Base-by-base conservation (phyloP, 768 basidiomycete species). In the Mycena leptocephala region DNA sequence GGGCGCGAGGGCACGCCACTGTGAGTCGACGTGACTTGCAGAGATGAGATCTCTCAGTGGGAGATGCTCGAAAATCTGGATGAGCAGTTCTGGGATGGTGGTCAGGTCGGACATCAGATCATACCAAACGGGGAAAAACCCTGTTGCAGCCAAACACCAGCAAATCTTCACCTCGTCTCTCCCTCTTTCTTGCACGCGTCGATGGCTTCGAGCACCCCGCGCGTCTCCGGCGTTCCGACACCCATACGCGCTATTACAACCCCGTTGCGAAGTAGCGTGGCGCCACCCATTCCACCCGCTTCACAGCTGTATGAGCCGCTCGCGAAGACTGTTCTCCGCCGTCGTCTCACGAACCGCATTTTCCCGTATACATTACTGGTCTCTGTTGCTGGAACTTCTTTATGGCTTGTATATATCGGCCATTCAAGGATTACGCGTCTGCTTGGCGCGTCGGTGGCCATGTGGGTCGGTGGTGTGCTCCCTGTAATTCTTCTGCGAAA, bases 221-320 rank as follows among this genome's bases (percentile, higher is more conserved):
- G 43, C 59, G 37, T n/a, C 43, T 22, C 70, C 20, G 26, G 35
- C 33, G 26, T 51, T 35, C 71, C 65, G 11, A 83, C 88, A 20
- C 89, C 91, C 9, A 83, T 89, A 20, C 87, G 89, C 75, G 92
- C 92, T 3, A 90, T 90, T 35, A 85, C 86, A 0, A 88, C 89
- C 2, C 86, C 83, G 3, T 82, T 91, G 8, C 76, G 85, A 1
- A 84, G 88, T n/a, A 90, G 90, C 63, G 84, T 91, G 0, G 84
- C 92, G 2, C 91, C 91, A 0, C 84, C 89, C 1, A 84, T 95
- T 7, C 93, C 93, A 0, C 87, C 92, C 0, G 83, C 94, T 2
- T 84, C 88, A 7, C 89, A 92, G 77, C 84, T 87, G 1, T 95
- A 92, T 80, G 93, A 94, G 76, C 94, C 94, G 11, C 88, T 92